Evolutionary conservation across 768 basidiomycete species (phyloP).

Genomic region (Collybia sordida): DNA sequence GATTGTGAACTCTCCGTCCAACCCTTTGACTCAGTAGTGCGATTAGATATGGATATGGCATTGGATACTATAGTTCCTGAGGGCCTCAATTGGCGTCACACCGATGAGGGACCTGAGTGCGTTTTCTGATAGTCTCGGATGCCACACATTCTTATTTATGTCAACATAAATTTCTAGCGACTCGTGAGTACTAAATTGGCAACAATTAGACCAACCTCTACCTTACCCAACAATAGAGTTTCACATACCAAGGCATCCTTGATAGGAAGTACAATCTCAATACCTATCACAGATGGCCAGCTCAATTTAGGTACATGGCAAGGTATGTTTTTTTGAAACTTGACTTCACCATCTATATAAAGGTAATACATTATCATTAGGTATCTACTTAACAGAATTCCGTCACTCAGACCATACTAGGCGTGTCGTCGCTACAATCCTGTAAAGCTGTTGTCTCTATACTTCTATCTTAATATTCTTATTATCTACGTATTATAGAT

Average conservation of each 20-base stretch:
- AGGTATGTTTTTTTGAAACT: slow-evolving; percentile 41
- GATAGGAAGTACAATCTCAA: slow-evolving; percentile 75
- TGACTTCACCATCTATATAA: no score
- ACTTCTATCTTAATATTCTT: not conserved
- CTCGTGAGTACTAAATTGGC: slow-evolving; percentile 50
- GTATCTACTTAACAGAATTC: slow-evolving; percentile 89
- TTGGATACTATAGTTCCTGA: slow-evolving; percentile 89
- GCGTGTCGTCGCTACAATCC: slow-evolving; percentile 75
- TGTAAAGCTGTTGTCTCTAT: slow-evolving; percentile 43
- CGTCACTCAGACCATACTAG: slow-evolving; percentile 65
- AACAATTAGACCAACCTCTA: not conserved
- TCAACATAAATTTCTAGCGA: slow-evolving; percentile 44
- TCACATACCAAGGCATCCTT: slow-evolving; percentile 91
- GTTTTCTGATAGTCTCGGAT: slow-evolving; percentile 20
- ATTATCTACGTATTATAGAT: no score
- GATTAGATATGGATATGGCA: slow-evolving; percentile 91
- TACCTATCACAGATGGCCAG: slow-evolving; percentile 80
- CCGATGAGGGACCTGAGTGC: slow-evolving; percentile 91
- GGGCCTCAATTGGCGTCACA: slow-evolving; percentile 76
- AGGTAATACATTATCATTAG: slow-evolving; percentile 24
- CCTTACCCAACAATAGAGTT: slow-evolving; percentile 47
- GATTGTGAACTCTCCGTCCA: not conserved
- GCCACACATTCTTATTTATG: no score
- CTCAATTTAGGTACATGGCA: slow-evolving; percentile 93
- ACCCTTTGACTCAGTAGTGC: not conserved